Conservation (phyloP, 495 filamentous ascomycete species). For the Hypoxylon fragiforme region DNA sequence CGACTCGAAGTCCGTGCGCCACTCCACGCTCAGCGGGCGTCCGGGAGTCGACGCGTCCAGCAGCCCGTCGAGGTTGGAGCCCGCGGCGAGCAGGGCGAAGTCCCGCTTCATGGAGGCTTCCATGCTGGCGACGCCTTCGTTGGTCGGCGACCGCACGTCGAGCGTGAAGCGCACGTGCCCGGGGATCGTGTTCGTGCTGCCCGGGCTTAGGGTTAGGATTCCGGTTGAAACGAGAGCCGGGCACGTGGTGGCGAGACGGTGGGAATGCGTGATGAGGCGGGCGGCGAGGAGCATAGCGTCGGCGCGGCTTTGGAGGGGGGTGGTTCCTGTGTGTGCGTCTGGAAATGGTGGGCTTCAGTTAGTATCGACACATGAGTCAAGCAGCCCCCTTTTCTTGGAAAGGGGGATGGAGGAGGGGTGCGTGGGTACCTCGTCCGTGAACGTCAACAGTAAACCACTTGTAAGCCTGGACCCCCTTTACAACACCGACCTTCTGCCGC, state of each 20-base stretch:
- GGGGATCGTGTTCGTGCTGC: constrained; percentile 72
- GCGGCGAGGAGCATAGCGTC: constrained; percentile 61
- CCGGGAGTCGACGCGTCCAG: constrained; percentile 18
- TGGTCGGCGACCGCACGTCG: constrained; percentile 68
- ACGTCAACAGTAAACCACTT: constrained; percentile 73
- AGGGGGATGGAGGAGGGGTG: not conserved
- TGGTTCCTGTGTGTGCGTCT: constrained; percentile 75
- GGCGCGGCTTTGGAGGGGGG: constrained; percentile 63
- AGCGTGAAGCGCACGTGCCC: constrained; percentile 69
- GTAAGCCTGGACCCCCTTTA: constrained; percentile 70
- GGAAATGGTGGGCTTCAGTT: not conserved
- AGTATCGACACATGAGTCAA: not conserved
- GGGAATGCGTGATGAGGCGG: constrained; percentile 68
- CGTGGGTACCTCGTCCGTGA: constrained; percentile 46
- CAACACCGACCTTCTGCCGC: constrained; percentile 67
- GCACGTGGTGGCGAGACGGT: constrained; percentile 60
- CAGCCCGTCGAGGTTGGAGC: constrained; percentile 25
- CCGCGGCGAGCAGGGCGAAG: constrained; percentile 36
- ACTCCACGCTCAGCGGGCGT: constrained; percentile 35
- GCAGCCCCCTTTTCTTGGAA: not conserved
- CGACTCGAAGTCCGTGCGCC: constrained; percentile 45
- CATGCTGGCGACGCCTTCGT: constrained; percentile 52
- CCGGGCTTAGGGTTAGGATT: constrained; percentile 61
- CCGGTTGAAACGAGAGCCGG: constrained; percentile 70
- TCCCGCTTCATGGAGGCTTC: constrained; percentile 33